Base-by-base conservation (phyloP, 768 basidiomycete species). In the Coprinopsis sp. region DNA sequence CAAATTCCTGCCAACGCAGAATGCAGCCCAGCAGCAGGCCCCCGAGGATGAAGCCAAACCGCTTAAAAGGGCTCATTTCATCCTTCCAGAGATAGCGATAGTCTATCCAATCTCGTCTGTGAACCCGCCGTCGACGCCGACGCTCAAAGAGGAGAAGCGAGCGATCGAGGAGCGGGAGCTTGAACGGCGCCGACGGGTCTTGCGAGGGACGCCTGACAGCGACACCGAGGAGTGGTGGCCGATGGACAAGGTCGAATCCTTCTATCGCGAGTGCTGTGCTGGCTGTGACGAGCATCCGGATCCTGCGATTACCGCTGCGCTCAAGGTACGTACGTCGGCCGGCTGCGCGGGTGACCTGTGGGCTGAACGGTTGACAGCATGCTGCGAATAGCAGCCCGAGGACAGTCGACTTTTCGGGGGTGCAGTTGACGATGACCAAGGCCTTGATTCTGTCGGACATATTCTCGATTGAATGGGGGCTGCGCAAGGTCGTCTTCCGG, bases 381-480 rank as follows among this genome's bases (percentile, higher is more conserved):
- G 78, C 79, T 27, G 66, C 78, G 16, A 57, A 67, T 8, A 73
- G 71, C 8, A 72, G 66, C 33, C 89, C 91, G 0, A 77, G 90
- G 14, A 73, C 82, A 0, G 75, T 93, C 14, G 87, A 92, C 61
- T 70, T 91, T n/a, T 84, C 91, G 2, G 79, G 87, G 8, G 79
- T 86, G 18, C 84, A 84, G 55, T 73, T 98, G 16, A 86, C 79
- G 1, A 63, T 74, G 1, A 74, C 81, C 2, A 72, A 79, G 0
- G 86, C 91, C 0, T 82, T 84, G 11, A 82, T 92, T 14, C 74
- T 99, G 14, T 86, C 95, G 0, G 95, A 98, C 64, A 81, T 96
- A 12, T 82, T 98, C 52, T 80, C 82, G 6, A 84, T 96, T 47
- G 91, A 97, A 64, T 97, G 93, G 88, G 94, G 93, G 0, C 68